phyloP scores from a whole-genome alignment of 2,329 filamentous ascomycete genomes.

The Talaromyces albobiverticillius region DNA sequence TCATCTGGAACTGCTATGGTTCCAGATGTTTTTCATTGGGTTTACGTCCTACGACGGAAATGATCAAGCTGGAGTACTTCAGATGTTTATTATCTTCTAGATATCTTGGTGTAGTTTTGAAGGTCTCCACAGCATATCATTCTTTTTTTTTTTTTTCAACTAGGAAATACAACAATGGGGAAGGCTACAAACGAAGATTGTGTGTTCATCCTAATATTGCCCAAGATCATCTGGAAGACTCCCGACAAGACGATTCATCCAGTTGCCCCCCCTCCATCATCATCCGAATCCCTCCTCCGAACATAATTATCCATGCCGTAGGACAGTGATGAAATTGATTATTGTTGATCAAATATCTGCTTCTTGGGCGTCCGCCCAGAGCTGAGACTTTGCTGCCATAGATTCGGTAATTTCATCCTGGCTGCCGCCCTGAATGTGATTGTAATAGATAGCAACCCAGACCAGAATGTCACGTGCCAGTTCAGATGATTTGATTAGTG shows the following conservation, averaged over 20 bases:
- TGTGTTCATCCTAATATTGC: too few relatives aligned
- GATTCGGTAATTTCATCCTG: background rate
- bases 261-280: too few relatives aligned
- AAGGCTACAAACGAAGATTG: background rate
- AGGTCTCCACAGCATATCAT: too few relatives aligned
- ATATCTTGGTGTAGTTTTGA: too few relatives aligned
- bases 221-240: too few relatives aligned
- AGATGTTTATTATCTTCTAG: too few relatives aligned
- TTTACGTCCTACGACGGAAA: conserved; percentile 27
- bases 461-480: background rate
- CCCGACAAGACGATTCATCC: too few relatives aligned
- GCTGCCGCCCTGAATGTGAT: background rate
- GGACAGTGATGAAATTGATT: too few relatives aligned
- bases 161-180: background rate
- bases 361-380: background rate
- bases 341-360: too few relatives aligned
- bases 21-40: conserved; percentile 35
- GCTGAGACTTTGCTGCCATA: background rate
- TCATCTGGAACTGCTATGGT: conserved; percentile 26
- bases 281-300: too few relatives aligned
- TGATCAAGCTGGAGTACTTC: background rate
- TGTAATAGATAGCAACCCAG: background rate
- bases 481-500: background rate
- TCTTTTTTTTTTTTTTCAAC: background rate
- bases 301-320: too few relatives aligned